Evolutionary conservation across 1,284 basidiomycete species (phyloP).

Genomic region (Megacollybia platyphylla): DNA sequence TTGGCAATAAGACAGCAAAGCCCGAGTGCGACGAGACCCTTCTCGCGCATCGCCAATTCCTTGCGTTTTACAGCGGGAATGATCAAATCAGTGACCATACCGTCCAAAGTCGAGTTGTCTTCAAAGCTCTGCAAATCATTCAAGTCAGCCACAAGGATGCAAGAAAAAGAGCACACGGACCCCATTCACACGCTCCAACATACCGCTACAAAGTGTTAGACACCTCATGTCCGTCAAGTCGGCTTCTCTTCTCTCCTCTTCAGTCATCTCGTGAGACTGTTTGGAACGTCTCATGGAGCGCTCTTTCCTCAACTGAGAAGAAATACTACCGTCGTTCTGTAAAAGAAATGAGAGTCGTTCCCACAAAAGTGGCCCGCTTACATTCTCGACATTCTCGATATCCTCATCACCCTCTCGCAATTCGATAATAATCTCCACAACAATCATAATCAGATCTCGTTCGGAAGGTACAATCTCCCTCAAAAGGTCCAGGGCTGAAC

Average conservation of each 20-base stretch:
- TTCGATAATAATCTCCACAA: constrained; percentile 89
- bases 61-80: constrained; percentile 86
- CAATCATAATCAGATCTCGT: constrained; percentile 83
- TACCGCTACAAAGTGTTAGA: constrained; percentile 78
- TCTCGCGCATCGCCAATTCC: constrained; percentile 74
- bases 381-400: constrained; percentile 23
- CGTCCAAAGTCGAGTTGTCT: constrained; percentile 89
- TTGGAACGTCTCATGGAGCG: constrained; percentile 25
- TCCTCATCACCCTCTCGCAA: constrained; percentile 58
- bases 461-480: constrained; percentile 78
- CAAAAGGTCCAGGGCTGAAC: constrained; percentile 79
- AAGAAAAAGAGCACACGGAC: constrained; percentile 29
- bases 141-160: background rate
- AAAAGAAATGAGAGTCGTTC: constrained; percentile 21
- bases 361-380: constrained; percentile 12
- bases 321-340: constrained; percentile 7
- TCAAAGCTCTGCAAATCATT: constrained; percentile 59
- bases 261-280: constrained; percentile 33
- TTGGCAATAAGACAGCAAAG: constrained; percentile 87
- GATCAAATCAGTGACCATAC: constrained; percentile 82
- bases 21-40: constrained; percentile 78
- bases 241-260: constrained; percentile 43
- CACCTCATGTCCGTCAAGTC: constrained; percentile 77
- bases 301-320: constrained; percentile 16
- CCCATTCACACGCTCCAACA: constrained; percentile 86